Percentiles rank a stretch among this genome's conserved stretches.
Conservation (phyloP, 805 yeast species). For the Nakazawaea pomicola region DNA sequence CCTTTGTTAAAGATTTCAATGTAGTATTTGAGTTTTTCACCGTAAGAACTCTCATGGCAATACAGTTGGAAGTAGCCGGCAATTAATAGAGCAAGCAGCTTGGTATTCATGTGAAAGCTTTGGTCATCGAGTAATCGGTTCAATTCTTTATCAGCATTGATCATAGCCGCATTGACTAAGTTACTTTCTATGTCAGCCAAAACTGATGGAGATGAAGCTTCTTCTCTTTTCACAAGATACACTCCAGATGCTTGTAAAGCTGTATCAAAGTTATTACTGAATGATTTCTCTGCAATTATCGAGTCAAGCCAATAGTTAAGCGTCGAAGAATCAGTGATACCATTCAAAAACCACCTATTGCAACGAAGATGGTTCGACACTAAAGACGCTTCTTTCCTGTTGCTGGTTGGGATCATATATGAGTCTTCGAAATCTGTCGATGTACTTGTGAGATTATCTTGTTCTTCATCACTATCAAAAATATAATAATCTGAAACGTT, state of each 20-base stretch:
- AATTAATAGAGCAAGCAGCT: background rate
- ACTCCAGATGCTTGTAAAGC: background rate
- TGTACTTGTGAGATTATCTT: background rate
- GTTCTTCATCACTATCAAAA: slow-evolving; percentile 9
- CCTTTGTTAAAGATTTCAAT: background rate
- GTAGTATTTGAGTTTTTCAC: background rate
- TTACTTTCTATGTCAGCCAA: background rate
- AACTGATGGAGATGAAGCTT: background rate
- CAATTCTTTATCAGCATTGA: background rate
- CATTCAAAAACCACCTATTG: slow-evolving; percentile 13
- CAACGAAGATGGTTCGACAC: slow-evolving; percentile 1
- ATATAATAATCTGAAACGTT: slow-evolving; percentile 6
- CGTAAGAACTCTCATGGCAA: background rate
- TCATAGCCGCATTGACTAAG: background rate
- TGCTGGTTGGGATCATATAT: slow-evolving; percentile 1
- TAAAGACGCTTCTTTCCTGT: background rate
- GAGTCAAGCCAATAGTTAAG: slow-evolving; percentile 7
- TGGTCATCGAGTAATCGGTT: background rate
- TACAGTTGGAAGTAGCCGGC: background rate
- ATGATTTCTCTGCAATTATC: background rate
- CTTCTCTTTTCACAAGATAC: background rate
- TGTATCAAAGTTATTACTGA: background rate
- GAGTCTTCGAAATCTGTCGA: background rate
- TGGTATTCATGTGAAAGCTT: background rate
- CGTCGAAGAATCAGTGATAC: slow-evolving; percentile 8